phyloP scores from a whole-genome alignment of 805 yeast genomes.

The Saccharomycopsis amapae region DNA sequence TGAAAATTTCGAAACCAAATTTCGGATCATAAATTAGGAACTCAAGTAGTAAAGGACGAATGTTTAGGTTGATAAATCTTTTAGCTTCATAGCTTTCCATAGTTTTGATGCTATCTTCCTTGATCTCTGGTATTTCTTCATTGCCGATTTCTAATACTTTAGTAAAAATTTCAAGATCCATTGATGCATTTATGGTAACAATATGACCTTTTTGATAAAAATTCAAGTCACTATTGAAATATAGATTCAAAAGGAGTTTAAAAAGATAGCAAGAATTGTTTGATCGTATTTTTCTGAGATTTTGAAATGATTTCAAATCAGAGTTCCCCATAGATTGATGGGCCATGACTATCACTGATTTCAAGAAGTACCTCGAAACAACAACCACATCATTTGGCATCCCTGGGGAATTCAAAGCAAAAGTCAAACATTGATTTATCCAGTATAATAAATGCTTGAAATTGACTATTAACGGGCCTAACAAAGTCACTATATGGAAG shows the following conservation, averaged over 20 bases:
- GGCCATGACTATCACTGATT: neutral
- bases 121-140: neutral
- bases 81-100: constrained; percentile 20
- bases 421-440: constrained; percentile 18
- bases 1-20: constrained; percentile 15
- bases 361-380: constrained; percentile 13
- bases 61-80: constrained; percentile 19
- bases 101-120: neutral
- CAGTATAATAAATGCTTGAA: constrained; percentile 12
- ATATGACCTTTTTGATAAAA: constrained; percentile 11
- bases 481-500: constrained; percentile 10
- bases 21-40: constrained; percentile 17
- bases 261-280: constrained; percentile 14
- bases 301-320: neutral
- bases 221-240: constrained; percentile 8
- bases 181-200: constrained; percentile 5
- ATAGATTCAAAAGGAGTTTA: constrained; percentile 15
- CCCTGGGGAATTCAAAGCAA: constrained; percentile 22
- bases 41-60: constrained; percentile 16
- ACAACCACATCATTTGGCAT: constrained; percentile 15
- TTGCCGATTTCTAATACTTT: neutral
- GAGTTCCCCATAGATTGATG: neutral
- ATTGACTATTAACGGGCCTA: constrained; percentile 11
- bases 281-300: constrained; percentile 4
- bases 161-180: constrained; percentile 6